Conservation (phyloP, 2,329 filamentous ascomycete genomes). For the Phialemonium atrogriseum region DNA sequence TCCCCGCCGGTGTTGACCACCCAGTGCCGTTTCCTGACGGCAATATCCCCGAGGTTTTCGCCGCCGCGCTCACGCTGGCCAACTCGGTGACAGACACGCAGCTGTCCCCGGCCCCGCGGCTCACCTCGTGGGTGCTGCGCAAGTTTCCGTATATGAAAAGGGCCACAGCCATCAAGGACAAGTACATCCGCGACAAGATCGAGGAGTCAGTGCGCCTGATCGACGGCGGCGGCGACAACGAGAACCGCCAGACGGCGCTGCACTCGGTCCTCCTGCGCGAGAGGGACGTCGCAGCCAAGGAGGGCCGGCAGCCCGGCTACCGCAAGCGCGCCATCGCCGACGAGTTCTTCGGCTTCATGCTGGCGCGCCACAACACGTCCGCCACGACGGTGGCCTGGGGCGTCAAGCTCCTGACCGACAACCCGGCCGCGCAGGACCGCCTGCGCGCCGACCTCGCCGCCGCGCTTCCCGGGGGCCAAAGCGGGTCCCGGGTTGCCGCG, state of each 20-base stretch:
- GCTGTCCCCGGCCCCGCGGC: constrained; percentile 17
- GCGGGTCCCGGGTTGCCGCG: constrained; percentile 19
- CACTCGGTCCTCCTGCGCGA: constrained; percentile 25
- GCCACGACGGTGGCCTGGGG: constrained; percentile 19
- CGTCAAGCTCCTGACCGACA: constrained; percentile 15
- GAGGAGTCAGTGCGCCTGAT: constrained; percentile 14
- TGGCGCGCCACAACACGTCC: constrained; percentile 24
- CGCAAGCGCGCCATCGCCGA: constrained; percentile 15
- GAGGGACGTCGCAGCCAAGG: constrained; percentile 16
- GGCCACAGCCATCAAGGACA: constrained; percentile 20
- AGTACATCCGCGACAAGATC: constrained; percentile 17
- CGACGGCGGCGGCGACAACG: constrained; percentile 9
- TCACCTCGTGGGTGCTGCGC: constrained; percentile 19
- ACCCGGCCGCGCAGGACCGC: constrained; percentile 11
- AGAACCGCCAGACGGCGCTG: constrained; percentile 18
- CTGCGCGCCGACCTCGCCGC: constrained; percentile 16
- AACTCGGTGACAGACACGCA: constrained; percentile 19
- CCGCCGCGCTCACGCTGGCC: constrained; percentile 17
- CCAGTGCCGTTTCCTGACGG: constrained; percentile 16
- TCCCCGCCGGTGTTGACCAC: constrained; percentile 7
- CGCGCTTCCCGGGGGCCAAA: constrained; percentile 12
- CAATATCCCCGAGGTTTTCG: constrained; percentile 14
- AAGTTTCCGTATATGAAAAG: constrained; percentile 19
- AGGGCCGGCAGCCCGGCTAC: constrained; percentile 16
- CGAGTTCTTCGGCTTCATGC: constrained; percentile 21